phyloP scores from a whole-genome alignment of 805 yeast genomes.

The Pichia nakasei region DNA sequence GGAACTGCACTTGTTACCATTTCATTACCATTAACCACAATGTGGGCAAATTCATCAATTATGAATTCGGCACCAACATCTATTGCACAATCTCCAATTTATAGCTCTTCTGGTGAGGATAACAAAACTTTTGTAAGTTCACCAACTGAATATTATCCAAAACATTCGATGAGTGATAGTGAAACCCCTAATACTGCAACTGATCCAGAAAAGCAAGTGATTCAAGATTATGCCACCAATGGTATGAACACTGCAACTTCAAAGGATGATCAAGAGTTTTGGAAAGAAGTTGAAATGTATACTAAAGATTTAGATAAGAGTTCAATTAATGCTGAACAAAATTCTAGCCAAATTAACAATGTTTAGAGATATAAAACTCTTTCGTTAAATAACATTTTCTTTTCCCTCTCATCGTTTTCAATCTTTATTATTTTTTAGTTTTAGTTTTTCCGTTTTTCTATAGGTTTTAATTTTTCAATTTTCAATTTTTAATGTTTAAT shows the following conservation, averaged over 20 bases:
- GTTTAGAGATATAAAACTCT: neutral
- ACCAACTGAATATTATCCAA: constrained; percentile 5
- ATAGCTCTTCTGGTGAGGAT: constrained; percentile 8
- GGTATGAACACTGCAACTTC: constrained; percentile 6
- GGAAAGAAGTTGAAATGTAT: constrained; percentile 25
- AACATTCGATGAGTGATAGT: constrained; percentile 1
- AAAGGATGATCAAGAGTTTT: constrained; percentile 18
- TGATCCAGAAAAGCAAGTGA: neutral
- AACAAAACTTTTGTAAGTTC: constrained; percentile 4
- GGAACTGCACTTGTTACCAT: constrained; percentile 56
- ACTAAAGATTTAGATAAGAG: constrained; percentile 22
- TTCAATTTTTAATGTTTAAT: neutral
- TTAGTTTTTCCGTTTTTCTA: no score
- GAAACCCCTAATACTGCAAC: neutral
- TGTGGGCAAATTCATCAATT: constrained; percentile 79
- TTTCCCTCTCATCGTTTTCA: neutral
- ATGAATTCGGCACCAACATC: constrained; percentile 37
- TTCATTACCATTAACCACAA: constrained; percentile 72
- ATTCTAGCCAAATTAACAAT: neutral
- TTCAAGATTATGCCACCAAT: constrained; percentile 1
- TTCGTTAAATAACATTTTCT: neutral
- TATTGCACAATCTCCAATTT: constrained; percentile 17
- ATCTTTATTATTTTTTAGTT: neutral
- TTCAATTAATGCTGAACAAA: neutral
- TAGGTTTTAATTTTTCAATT: neutral